Conservation (phyloP, 192 early-diverging fungal genomes). For the Backusella circina region DNA sequence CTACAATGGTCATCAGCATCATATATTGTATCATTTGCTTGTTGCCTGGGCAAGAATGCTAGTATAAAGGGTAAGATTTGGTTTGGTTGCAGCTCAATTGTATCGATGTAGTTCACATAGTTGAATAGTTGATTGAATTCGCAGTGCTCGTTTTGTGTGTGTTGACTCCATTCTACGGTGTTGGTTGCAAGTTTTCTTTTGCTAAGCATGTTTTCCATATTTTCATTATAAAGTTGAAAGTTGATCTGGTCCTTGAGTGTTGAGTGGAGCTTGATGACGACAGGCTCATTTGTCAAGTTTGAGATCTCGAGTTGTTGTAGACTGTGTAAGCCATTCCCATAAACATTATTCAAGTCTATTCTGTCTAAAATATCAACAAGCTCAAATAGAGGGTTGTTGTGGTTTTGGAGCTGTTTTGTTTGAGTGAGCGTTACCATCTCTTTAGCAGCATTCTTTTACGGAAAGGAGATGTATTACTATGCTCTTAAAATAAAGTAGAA, state of each 20-base stretch:
- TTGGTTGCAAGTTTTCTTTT: slow-evolving; percentile 45
- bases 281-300: slow-evolving; percentile 53
- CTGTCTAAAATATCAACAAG: slow-evolving; percentile 16
- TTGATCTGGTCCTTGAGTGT: slow-evolving; percentile 75
- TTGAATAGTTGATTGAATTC: slow-evolving; percentile 94
- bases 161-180: slow-evolving; percentile 50
- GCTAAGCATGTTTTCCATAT: slow-evolving; percentile 50
- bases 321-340: slow-evolving; percentile 76
- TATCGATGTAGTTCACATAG: slow-evolving; percentile 75
- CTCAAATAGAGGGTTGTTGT: neutral
- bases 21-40: slow-evolving; percentile 12
- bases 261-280: slow-evolving; percentile 70
- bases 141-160: slow-evolving; percentile 39
- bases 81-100: slow-evolving; percentile 60
- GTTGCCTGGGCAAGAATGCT: slow-evolving; percentile 64
- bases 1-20: slow-evolving; percentile 20
- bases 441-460: neutral
- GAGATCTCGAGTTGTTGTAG: slow-evolving; percentile 65
- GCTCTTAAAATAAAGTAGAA: neutral
- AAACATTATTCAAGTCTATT: slow-evolving; percentile 70
- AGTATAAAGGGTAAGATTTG: slow-evolving; percentile 73
- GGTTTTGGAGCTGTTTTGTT: neutral
- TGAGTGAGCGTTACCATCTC: neutral
- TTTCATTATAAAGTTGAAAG: slow-evolving; percentile 87
- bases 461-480: neutral